Base-by-base conservation (phyloP, 2,329 filamentous ascomycete genomes). In the Penicillium sumatraense region DNA sequence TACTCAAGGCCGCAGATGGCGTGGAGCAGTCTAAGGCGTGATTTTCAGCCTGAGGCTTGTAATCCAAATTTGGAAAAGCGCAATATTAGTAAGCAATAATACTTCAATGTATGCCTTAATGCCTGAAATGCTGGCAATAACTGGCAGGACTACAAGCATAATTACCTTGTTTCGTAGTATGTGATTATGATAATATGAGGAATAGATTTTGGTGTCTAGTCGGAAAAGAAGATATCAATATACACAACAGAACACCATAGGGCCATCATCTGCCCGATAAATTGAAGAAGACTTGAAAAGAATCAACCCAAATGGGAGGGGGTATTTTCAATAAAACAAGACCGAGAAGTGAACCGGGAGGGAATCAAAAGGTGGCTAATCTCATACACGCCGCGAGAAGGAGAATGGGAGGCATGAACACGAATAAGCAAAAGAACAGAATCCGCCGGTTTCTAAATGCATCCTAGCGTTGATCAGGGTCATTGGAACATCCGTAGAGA, bases 321-420 rank as follows among this genome's bases (percentile, higher is more conserved):
- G 69, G 67, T 71, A 72, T 71, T 68, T 66, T 67, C 62, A 70
- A 64, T 68, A 68, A 71, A 59, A 70, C 66, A 70, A 62, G 59
- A 63, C 64, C 61, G 63, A 70, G 65, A 69, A 68, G 51, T 48
- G 49, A 67, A 62, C 13, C 56, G 58, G 40, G 54, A 41, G 49
- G 45, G 53, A 56, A 52, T 55, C 52, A 58, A 49, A 42, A 36
- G 24, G 38, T 42, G 48, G 49, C 40, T 47, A 47, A 45, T 58
- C 51, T 57, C 36, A 59, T 46, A 46, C 42, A 46, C 42, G 42
- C 51, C 46, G 42, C 27, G 40, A 53, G 48, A 53, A 55, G 18
- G 40, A 54, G 51, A 53, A 53, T 24, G 51, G 49, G 26, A 53
- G 24, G 45, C 42, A 38, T 23, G 31, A 53, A 18, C 29, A 50